Percentiles rank a stretch among this genome's conserved stretches.
Conservation (phyloP, 2,329 filamentous ascomycete genomes). For the Diaporthe sp. region DNA sequence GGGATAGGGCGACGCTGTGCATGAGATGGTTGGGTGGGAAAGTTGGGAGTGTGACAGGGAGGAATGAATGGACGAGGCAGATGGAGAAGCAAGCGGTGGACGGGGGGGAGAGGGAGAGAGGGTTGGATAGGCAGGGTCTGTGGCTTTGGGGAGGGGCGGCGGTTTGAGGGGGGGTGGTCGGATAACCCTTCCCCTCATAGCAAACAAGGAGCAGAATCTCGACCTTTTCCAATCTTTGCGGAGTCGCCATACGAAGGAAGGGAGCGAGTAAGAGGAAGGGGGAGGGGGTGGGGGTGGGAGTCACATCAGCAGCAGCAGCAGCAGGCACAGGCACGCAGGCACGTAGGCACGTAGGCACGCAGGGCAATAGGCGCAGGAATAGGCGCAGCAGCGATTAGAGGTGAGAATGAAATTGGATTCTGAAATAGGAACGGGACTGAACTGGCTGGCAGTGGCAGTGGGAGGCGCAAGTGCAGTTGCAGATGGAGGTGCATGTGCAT, state of each 20-base stretch:
- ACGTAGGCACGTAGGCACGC: background rate
- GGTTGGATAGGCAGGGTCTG: background rate
- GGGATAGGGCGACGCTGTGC: constrained; percentile 9
- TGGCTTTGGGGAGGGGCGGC: background rate
- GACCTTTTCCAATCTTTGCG: background rate
- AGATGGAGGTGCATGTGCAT: background rate
- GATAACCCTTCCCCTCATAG: background rate
- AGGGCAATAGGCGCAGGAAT: background rate
- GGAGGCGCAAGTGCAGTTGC: background rate
- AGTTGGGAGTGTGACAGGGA: background rate
- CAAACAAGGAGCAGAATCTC: background rate
- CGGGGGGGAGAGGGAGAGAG: background rate
- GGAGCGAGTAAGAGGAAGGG: background rate
- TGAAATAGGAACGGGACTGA: background rate
- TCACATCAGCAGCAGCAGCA: background rate
- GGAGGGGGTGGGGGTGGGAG: background rate
- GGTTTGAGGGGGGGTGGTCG: background rate
- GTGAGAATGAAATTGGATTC: background rate
- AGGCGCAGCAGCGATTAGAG: background rate
- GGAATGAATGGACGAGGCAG: background rate
- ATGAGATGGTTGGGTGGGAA: background rate
- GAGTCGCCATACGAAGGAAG: background rate
- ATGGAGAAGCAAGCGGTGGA: constrained; percentile 11
- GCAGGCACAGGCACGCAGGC: background rate
- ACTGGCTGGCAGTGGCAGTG: background rate